Evolutionary conservation across 371 early-diverging fungal species (phyloP).

Genomic region (Saksenaea oblongispora): DNA sequence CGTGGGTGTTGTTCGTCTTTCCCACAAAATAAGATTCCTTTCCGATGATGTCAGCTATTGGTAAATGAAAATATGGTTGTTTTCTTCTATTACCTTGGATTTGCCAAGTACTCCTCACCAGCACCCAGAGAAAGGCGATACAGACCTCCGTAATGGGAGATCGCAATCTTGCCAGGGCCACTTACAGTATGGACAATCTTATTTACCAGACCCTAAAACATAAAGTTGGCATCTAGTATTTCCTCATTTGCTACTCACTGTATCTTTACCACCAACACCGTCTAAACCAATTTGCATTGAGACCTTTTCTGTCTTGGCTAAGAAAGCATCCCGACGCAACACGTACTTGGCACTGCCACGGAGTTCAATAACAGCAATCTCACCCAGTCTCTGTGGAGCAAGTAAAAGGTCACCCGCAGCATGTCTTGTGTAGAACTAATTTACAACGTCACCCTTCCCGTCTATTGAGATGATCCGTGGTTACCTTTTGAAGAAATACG

Average conservation of each 20-base stretch:
- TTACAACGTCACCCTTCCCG: background rate
- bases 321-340: conserved; percentile 67
- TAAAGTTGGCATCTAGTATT: conserved; percentile 14
- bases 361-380: conserved; percentile 65
- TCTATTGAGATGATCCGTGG: background rate
- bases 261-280: conserved; percentile 30
- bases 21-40: conserved; percentile 57
- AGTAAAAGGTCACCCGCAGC: conserved; percentile 69
- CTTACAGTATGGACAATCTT: conserved; percentile 65
- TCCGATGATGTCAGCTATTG: background rate
- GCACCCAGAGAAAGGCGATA: conserved; percentile 69
- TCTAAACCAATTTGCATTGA: conserved; percentile 55
- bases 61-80: background rate
- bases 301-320: conserved; percentile 70
- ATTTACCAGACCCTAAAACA: conserved; percentile 62
- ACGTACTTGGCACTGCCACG: conserved; percentile 64
- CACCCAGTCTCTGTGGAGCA: conserved; percentile 66
- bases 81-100: conserved; percentile 55
- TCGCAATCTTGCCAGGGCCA: conserved; percentile 72
- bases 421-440: conserved; percentile 59
- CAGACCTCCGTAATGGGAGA: conserved; percentile 73
- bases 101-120: conserved; percentile 73
- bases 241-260: conserved; percentile 9
- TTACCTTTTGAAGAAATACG: conserved; percentile 65
- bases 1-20: conserved; percentile 46